Conservation (phyloP, 78 protist species). For the Dictyostelium brefeldianum region DNA sequence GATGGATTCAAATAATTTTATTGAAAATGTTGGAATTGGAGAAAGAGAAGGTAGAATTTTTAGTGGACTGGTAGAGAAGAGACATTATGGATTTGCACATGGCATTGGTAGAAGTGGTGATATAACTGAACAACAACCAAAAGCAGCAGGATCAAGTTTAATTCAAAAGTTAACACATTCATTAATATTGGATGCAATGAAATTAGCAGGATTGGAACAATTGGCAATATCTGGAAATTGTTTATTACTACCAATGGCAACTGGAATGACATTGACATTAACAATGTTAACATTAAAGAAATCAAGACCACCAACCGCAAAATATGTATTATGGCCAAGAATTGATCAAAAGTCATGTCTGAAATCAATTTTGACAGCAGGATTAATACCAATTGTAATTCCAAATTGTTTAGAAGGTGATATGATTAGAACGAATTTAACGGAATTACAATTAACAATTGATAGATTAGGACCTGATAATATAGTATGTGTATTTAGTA, state of each 20-base stretch:
- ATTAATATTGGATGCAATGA: conserved; percentile 88
- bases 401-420: conserved; percentile 87
- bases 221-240: conserved; percentile 8
- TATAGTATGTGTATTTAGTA: conserved; percentile 94
- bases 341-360: conserved; percentile 99
- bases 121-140: conserved; percentile 97
- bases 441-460: conserved; percentile 44
- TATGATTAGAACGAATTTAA: conserved; percentile 85
- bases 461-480: conserved; percentile 75
- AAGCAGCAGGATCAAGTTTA: conserved; percentile 99
- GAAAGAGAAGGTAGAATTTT: conserved; percentile 98
- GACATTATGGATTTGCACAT: conserved; percentile 88
- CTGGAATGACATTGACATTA: conserved; percentile 97
- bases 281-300: conserved; percentile 84
- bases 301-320: conserved; percentile 8
- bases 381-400: conserved; percentile 88
- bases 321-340: conserved; percentile 97
- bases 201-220: conserved; percentile 60
- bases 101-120: conserved; percentile 99
- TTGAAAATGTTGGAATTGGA: conserved; percentile 96
- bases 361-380: conserved; percentile 96
- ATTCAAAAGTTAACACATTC: conserved; percentile 83
- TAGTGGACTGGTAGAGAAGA: conserved; percentile 84
- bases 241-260: conserved; percentile 96
- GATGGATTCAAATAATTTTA: conserved; percentile 95